Evolutionary conservation across 2,329 filamentous ascomycete species (phyloP), one percentile per base, ranked within the genome.

Genomic region (Rhynchosporium graminicola): DNA sequence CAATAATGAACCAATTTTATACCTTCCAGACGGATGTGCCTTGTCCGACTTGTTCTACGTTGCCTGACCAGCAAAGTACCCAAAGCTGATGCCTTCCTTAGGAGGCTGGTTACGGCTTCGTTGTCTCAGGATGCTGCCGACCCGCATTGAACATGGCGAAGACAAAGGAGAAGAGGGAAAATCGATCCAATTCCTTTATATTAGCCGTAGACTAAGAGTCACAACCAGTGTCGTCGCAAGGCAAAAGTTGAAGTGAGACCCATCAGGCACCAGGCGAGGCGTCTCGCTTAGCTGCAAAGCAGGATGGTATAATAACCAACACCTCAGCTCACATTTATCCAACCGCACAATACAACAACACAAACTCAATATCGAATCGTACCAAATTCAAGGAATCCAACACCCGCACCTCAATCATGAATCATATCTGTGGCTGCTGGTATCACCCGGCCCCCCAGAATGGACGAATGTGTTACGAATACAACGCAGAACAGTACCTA

Each of bases 401-500:
- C 43, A 10, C 40, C 12, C 29, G 38, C n/a, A 29, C 46, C 38
- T 36, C 48, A 50, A 57, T 51, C 50, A 68, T 68, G 63, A 51
- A 3, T 10, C 57, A 38, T 29, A 28, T 65, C 9, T 68, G 67
- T 36, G 67, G 68, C 43, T 68, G 66, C 54, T 68, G 65, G 61
- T 68, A 69, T 47, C 31, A 46, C 38, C 31, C 60, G 20, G 46
- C 48, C 0, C 33, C 42, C 1, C n/a, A 45, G 2, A 10, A 60
- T 8, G 57, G 54, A 29, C 31, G 42, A 10, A 15, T 45, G 5
- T 70, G 70, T 15, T 69, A 70, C 9, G 59, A 62, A 36, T 54
- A 54, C n/a, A n/a, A 28, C 20, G n/a, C 50, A 26, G 67, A 57
- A 46, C 46, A 61, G 13, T 86, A 84, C 63, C 79, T 91, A 3